Percentiles rank a stretch among this genome's conserved stretches.
These are phyloP conservation scores for Warburgia ugandensis DNA, from an alignment of 164 flowering plant genomes.

Conservation along the genomic window DNA sequence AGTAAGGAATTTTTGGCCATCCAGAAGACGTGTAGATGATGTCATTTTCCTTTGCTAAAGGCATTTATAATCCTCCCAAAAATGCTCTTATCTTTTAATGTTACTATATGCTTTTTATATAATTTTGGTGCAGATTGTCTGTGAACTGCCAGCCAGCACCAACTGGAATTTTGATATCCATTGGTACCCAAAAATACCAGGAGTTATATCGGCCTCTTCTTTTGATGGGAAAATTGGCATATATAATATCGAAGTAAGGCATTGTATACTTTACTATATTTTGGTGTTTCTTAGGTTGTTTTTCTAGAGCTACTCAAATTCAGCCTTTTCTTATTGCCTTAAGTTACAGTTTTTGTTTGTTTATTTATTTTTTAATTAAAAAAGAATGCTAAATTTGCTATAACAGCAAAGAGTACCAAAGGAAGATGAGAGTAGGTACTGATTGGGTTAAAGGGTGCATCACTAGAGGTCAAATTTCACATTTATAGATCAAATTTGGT, in stretches of 20 bases:
- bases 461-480: no score
- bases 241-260: slow-evolving; percentile 82
- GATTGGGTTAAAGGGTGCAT: no score
- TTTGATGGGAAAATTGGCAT: slow-evolving; percentile 97
- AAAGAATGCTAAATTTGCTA: no score
- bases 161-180: slow-evolving; percentile 97
- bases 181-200: slow-evolving; percentile 95
- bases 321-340: no score
- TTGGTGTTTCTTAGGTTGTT: not conserved
- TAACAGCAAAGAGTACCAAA: no score
- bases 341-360: no score
- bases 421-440: no score
- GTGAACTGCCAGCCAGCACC: slow-evolving; percentile 81
- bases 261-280: not conserved
- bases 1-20: no score
- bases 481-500: no score
- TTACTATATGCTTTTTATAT: slow-evolving; percentile 2
- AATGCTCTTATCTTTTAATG: slow-evolving; percentile 1
- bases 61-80: not conserved
- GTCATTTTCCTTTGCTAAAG: not conserved
- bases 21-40: no score
- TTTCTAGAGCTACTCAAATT: no score
- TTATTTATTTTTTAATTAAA: no score
- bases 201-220: slow-evolving; percentile 91
- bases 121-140: slow-evolving; percentile 50